Percentiles rank a stretch among this genome's conserved stretches.
Evolutionary conservation across 2,329 filamentous ascomycete genomes (phyloP).

Genomic region (Scedosporium apiospermum): DNA sequence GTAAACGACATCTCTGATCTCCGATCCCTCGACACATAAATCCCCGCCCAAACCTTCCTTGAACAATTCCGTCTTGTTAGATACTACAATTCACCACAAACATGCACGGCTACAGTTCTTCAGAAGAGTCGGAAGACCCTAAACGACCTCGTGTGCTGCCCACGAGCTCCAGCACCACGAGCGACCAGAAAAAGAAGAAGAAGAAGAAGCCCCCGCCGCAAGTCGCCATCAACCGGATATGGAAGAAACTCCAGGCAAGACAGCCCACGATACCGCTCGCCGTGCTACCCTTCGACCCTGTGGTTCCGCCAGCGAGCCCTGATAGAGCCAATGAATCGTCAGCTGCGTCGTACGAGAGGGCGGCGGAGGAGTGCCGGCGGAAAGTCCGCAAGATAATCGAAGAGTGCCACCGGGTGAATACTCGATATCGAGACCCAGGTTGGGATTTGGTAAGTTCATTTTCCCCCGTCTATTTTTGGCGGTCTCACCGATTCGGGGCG

Average conservation of each 20-base stretch:
- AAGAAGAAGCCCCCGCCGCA: constrained; percentile 53
- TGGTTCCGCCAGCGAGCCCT: constrained; percentile 36
- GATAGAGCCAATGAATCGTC: constrained; percentile 52
- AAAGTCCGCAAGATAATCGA: constrained; percentile 53
- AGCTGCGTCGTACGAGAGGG: constrained; percentile 51
- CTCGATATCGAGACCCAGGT: constrained; percentile 63
- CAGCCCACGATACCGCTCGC: constrained; percentile 57
- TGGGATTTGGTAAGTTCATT: constrained; percentile 43
- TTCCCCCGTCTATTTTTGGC: constrained; percentile 15
- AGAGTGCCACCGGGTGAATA: constrained; percentile 65
- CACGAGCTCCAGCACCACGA: constrained; percentile 21
- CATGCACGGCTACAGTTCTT: constrained; percentile 40
- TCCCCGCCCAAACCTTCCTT: not conserved
- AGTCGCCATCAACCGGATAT: constrained; percentile 56
- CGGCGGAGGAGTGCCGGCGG: constrained; percentile 51
- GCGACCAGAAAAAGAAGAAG: constrained; percentile 41
- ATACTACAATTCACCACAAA: not conserved
- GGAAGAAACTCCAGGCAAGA: constrained; percentile 48
- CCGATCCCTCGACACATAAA: not conserved
- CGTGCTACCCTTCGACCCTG: constrained; percentile 56
- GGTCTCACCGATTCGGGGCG: not conserved
- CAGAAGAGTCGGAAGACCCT: constrained; percentile 39
- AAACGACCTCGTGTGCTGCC: constrained; percentile 25
- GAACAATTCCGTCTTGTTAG: not conserved
- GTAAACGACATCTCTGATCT: too few species aligned